phyloP scores from a whole-genome alignment of 768 basidiomycete genomes.

The Cantharellus cinnabarinus region DNA sequence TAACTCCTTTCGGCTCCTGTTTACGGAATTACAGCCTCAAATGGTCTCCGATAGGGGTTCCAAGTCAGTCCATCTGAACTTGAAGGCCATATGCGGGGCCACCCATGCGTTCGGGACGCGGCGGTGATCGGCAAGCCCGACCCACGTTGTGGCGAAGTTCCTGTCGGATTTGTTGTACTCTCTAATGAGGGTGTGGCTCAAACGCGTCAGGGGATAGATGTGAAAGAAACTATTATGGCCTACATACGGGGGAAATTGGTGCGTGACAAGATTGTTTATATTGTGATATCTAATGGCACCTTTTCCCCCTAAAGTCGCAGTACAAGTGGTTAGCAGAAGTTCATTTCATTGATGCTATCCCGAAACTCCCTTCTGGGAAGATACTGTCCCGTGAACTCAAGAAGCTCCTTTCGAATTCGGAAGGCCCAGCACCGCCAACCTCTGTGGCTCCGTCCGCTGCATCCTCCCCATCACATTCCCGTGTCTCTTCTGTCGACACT shows the following conservation, averaged over 20 bases:
- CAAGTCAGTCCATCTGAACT: slow-evolving; percentile 45
- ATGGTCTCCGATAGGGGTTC: slow-evolving; percentile 25
- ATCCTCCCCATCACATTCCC: too few relatives aligned
- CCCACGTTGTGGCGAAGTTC: slow-evolving; percentile 46
- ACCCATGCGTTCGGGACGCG: slow-evolving; percentile 33
- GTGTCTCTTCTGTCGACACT: too few relatives aligned
- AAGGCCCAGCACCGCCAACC: neutral
- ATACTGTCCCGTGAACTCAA: slow-evolving; percentile 2
- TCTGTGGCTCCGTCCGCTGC: too few relatives aligned
- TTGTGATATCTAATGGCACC: neutral
- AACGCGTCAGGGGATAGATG: slow-evolving; percentile 17
- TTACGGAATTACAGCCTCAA: slow-evolving; percentile 9
- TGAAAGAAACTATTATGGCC: slow-evolving; percentile 29
- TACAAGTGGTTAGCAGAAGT: slow-evolving; percentile 48
- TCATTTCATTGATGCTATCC: slow-evolving; percentile 32
- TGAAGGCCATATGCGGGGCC: slow-evolving; percentile 32
- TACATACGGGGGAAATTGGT: neutral
- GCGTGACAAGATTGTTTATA: neutral
- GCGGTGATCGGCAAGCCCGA: slow-evolving; percentile 49
- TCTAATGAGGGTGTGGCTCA: slow-evolving; percentile 10
- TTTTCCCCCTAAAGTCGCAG: slow-evolving; percentile 16
- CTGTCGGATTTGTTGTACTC: slow-evolving; percentile 38
- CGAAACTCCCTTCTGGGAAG: slow-evolving; percentile 28
- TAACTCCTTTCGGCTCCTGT: slow-evolving; percentile 6
- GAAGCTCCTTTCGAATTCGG: neutral